Percentiles rank a stretch among this genome's conserved stretches.
These are phyloP conservation scores for Blepharisma undulans DNA, from an alignment of 169 alveolate genomes.

Conservation along the genomic window DNA sequence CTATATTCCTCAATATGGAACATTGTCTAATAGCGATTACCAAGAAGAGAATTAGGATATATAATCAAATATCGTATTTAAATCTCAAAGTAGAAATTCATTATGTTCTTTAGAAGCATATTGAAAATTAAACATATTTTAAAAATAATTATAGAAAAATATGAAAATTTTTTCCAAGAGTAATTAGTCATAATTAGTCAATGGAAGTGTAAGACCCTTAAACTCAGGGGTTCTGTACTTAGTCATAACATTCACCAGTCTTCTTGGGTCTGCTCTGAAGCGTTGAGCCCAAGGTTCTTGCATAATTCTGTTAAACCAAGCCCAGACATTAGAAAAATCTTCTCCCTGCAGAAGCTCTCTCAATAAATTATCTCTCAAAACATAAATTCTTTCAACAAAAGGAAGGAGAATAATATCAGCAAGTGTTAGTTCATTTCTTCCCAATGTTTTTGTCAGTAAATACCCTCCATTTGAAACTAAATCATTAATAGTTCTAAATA, in stretches of 20 bases:
- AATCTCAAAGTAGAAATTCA: no score
- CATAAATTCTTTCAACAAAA: conserved; percentile 28
- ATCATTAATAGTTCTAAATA: neutral
- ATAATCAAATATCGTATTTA: no score
- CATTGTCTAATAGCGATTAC: no score
- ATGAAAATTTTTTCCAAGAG: no score
- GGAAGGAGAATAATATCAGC: conserved; percentile 12
- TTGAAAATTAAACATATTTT: no score
- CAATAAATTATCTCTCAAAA: neutral
- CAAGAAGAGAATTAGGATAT: no score
- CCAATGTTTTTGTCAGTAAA: neutral
- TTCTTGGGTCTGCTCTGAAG: neutral
- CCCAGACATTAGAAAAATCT: neutral
- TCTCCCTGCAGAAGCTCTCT: neutral
- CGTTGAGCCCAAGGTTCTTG: neutral
- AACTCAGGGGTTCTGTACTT: neutral
- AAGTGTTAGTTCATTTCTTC: neutral
- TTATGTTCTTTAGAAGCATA: no score
- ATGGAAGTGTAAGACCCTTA: neutral
- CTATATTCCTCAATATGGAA: no score
- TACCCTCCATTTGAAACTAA: neutral
- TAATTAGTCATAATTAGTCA: neutral
- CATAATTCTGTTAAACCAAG: neutral
- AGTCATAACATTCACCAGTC: neutral
- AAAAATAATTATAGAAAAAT: no score